Conservation (phyloP, 2,329 filamentous ascomycete species). For the Fusarium miscanthi region DNA sequence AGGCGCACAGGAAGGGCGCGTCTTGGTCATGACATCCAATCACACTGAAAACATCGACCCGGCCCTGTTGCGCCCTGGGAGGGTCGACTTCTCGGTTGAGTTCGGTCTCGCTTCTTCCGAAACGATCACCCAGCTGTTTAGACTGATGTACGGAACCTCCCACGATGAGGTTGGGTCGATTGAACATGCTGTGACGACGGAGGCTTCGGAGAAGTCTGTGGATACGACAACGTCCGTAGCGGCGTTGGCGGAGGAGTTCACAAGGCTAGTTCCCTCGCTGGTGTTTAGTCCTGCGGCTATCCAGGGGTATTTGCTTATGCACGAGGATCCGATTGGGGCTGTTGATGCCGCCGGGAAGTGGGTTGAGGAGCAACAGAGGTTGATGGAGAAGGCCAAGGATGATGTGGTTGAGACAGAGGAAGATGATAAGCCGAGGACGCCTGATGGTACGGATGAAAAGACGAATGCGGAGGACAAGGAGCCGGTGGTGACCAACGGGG, state of each 20-base stretch:
- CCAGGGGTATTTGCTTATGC: slow-evolving; percentile 30
- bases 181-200: not conserved
- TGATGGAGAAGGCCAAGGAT: not conserved
- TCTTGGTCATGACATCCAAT: slow-evolving; percentile 79
- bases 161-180: not conserved
- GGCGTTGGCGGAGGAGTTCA: slow-evolving; percentile 14
- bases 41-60: slow-evolving; percentile 42
- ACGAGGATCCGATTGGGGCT: slow-evolving; percentile 22
- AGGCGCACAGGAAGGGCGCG: slow-evolving; percentile 72
- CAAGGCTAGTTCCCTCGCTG: slow-evolving; percentile 12
- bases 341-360: slow-evolving; percentile 3
- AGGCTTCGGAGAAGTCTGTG: not conserved
- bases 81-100: slow-evolving; percentile 20
- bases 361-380: slow-evolving; percentile 12
- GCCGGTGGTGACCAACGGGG: too few species aligned
- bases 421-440: too few species aligned
- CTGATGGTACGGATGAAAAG: too few species aligned
- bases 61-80: slow-evolving; percentile 10
- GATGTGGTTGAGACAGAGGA: not conserved
- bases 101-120: slow-evolving; percentile 23
- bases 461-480: too few species aligned
- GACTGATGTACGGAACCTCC: slow-evolving; percentile 12
- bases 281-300: slow-evolving; percentile 33
- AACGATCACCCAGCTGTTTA: slow-evolving; percentile 4
- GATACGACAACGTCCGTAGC: not conserved